Base-by-base conservation (phyloP, 768 basidiomycete genomes). In the Leccinum subgranulosum region DNA sequence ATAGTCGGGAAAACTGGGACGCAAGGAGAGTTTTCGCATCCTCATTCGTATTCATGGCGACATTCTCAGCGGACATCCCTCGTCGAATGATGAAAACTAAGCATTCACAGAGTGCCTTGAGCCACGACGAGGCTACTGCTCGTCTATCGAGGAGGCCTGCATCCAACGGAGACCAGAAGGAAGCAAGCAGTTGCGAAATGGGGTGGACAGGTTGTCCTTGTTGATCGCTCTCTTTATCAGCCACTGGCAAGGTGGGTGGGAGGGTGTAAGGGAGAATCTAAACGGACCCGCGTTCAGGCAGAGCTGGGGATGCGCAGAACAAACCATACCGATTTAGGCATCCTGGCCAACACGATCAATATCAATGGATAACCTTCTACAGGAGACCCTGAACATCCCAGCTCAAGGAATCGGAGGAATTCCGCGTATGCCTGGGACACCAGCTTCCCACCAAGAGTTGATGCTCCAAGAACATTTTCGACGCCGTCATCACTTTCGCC, bases 111-210 rank as follows among this genome's bases (percentile, higher is more conserved):
- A 91, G 80, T 0, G 82, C 77, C 17, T 88, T 73, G 72, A 94
- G 90, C 10, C 90, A 85, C 0, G 84, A 79, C 5, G 81, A 81
- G 23, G 65, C 60, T 7, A 52, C 60, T 19, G 57, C 43, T 36
- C 55, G 59, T 49, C 51, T 60, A 41, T 69, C 65, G n/a, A 71
- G 69, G 33, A 70, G 63, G 10, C 64, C 60, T 9, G 64, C 64
- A 52, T 90, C 85, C 1, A 92, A 70, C 0, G 91, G 93, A 15
- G 85, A 81, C 93, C 94, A 97, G 64, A 98, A 85, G 0, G 91
- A 83, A 1, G 77, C 73, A 67, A 93, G 90, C 45, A 96, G 74
- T 28, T 79, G 77, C 3, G 75, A 62, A 3, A 87, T 67, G 51
- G 69, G 75, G 69, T 21, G 68, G 28, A 49, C 36, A 15, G 9